Conservation (phyloP, 805 yeast species). For the Candida koratica region DNA sequence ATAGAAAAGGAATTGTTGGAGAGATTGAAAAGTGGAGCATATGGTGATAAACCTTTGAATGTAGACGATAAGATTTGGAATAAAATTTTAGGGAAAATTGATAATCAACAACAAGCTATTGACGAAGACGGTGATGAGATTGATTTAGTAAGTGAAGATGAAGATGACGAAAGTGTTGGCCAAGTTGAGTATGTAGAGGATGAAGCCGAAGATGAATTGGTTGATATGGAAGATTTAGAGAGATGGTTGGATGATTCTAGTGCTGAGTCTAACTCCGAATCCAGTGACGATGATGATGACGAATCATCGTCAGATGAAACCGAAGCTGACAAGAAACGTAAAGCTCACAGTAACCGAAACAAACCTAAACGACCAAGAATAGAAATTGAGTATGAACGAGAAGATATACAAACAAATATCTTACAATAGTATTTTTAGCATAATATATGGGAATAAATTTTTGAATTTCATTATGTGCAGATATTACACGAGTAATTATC, state of each 20-base stretch:
- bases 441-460: slow-evolving; percentile 2
- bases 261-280: slow-evolving; percentile 33
- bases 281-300: slow-evolving; percentile 30
- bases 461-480: no score
- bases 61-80: slow-evolving; percentile 96
- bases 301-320: slow-evolving; percentile 8
- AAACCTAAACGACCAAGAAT: slow-evolving; percentile 47
- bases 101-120: slow-evolving; percentile 61
- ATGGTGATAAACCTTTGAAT: slow-evolving; percentile 95
- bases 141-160: slow-evolving; percentile 34
- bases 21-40: slow-evolving; percentile 94
- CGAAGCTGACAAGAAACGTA: slow-evolving; percentile 38
- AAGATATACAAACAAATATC: slow-evolving; percentile 16
- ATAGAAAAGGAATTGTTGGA: slow-evolving; percentile 94
- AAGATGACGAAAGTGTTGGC: slow-evolving; percentile 47
- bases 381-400: slow-evolving; percentile 76
- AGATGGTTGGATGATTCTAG: slow-evolving; percentile 65
- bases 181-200: slow-evolving; percentile 89
- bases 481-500: no score
- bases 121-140: slow-evolving; percentile 56
- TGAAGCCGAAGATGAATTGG: slow-evolving; percentile 83
- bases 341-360: slow-evolving; percentile 21
- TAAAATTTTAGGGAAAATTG: slow-evolving; percentile 75
- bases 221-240: slow-evolving; percentile 89
- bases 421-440: slow-evolving; percentile 9